These are phyloP conservation scores for Leccinum ponderosum DNA, from an alignment of 1,284 basidiomycete genomes.

Conservation along the genomic window DNA sequence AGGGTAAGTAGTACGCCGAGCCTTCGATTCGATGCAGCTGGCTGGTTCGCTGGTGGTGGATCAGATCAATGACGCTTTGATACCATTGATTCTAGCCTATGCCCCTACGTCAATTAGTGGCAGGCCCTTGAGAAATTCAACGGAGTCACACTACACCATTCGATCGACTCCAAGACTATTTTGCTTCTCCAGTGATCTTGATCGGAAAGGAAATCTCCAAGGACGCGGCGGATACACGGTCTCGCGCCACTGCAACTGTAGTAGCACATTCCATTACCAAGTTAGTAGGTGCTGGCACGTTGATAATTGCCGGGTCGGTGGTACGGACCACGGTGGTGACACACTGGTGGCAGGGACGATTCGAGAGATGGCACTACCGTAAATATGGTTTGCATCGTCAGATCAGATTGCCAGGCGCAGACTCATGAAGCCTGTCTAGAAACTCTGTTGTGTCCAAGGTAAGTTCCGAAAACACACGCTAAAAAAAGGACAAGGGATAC, in stretches of 20 bases:
- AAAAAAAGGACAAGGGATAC: background rate
- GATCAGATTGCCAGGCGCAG: conserved; percentile 16
- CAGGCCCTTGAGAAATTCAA: background rate
- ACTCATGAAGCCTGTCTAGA: conserved; percentile 1
- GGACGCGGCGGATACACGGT: background rate
- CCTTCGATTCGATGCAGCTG: background rate
- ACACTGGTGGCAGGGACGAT: background rate
- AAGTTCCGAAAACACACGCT: background rate
- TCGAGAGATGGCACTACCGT: conserved; percentile 4
- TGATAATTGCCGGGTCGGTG: background rate
- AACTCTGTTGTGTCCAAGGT: background rate
- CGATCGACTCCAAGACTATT: background rate
- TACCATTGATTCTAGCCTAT: background rate
- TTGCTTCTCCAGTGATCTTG: background rate
- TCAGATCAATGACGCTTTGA: background rate
- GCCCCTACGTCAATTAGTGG: background rate
- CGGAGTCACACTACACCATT: background rate
- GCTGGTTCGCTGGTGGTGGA: background rate
- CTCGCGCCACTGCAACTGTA: background rate
- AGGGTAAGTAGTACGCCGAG: background rate
- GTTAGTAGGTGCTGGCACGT: background rate
- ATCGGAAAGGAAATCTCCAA: background rate
- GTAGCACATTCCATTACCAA: background rate
- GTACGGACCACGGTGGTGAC: background rate
- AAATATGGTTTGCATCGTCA: background rate